Base-by-base conservation (phyloP, 2,329 filamentous ascomycete species). In the Botrytis elliptica region DNA sequence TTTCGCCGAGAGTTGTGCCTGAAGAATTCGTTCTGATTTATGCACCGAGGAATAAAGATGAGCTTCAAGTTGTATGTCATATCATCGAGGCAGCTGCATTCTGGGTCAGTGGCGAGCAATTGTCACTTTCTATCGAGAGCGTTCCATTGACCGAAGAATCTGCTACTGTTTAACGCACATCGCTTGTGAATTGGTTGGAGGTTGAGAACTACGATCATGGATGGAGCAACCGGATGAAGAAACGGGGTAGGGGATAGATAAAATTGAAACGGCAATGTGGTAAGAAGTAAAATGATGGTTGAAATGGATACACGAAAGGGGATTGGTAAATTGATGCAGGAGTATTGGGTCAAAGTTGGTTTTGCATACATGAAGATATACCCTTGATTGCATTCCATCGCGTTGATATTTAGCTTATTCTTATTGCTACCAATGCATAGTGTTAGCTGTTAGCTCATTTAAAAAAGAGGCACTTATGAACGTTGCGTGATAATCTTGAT, bases 21-120 rank as follows among this genome's bases (percentile, higher is more conserved):
- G 84, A 86, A 5, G 91, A 92, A 60, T 97, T 97, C 81, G 85
- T 93, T 73, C 90, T 97, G 89, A 85, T 97, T 7, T 97, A 97
- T 83, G 92, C 93, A 29, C 93, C 94, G 3, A 84, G 92, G 79
- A 86, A 90, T 76, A 86, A 89, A 74, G 85, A 87, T 40, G 93
- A 97, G 81, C 82, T 96, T 40, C 85, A 88, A 70, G 86, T 89
- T 69, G 87, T 95, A 6, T 87, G 89, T 81, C 84, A 85, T 76
- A 92, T 97, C 77, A 89, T 96, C 73, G 88, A 90, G 77, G 93
- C 93, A 4, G 92, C 91, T 6, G 88, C 91, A 36, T 95, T 91
- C 89, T 94, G 87, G 85, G 86, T 88, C 12, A 77, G 70, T 55
- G 80, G 78, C 6, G 73, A 79, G 52, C 44, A 73, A 49, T 73